Evolutionary conservation across 345 rosid genomes (phyloP).

Genomic region (Citrus cavaleriei): DNA sequence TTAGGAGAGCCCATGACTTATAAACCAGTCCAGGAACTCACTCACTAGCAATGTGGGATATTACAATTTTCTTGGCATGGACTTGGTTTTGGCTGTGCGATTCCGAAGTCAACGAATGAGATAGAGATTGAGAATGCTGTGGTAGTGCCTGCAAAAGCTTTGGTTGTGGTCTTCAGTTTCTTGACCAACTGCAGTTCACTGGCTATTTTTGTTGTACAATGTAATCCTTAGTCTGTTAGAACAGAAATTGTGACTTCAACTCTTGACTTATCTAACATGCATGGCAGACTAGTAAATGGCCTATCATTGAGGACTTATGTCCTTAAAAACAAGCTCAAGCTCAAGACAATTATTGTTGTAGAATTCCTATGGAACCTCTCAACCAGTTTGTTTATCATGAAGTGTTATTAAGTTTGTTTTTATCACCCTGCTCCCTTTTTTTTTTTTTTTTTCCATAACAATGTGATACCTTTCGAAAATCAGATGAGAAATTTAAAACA

Average conservation of each 20-base stretch:
- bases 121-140: neutral
- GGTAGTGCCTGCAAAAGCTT: neutral
- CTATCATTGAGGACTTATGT: neutral
- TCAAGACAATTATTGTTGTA: neutral
- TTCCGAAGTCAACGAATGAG: neutral
- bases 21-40: too few species aligned
- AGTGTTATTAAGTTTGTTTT: neutral
- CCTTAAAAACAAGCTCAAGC: neutral
- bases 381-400: neutral
- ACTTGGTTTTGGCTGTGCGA: neutral
- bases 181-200: neutral
- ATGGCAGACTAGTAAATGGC: neutral
- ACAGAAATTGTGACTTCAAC: neutral
- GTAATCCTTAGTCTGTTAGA: neutral
- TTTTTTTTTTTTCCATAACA: neutral
- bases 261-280: neutral
- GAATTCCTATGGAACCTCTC: neutral
- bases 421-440: neutral
- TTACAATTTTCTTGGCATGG: neutral
- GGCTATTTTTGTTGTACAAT: neutral
- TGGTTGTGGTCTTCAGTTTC: neutral
- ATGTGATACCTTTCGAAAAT: neutral
- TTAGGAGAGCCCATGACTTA: too few species aligned
- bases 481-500: neutral
- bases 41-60: too few species aligned